Base-by-base conservation (phyloP, 768 basidiomycete genomes). In the Porphyrellus cyaneotinctus region DNA sequence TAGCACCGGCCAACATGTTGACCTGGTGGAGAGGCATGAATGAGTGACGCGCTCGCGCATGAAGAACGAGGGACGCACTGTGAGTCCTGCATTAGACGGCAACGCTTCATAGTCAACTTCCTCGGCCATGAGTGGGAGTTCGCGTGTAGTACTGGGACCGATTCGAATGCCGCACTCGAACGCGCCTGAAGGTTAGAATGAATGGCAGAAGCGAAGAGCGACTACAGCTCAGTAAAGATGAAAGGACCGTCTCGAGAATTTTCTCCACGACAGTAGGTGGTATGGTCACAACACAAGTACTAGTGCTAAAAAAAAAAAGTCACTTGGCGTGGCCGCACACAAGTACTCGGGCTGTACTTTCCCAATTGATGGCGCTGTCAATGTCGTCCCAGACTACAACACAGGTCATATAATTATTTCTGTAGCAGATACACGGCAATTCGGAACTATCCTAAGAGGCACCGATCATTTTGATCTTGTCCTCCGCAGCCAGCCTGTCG, bases 1-100 rank as follows among this genome's bases (percentile, higher is more conserved):
- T 75, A 47, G 94, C 94, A 56, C 97, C 97, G 22, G 97, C 97
- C 63, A 93, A 72, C 97, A 98, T 98, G 72, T 94, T 95, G 54
- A 97, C 91, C 89, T 91, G 51, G 54, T 46, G 26, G 41, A 15
- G 50, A 15, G 30, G 3, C 49, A 54, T 43, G 49, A 43, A 52
- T 66, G 52, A 44, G 49, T 38, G 52, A 61, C 50, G 43, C 47
- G 52, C 62, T 48, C 57, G 39, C 50, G 43, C 49, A 47, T 7
- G 26, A 46, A 33, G 45, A 17, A 35, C 26, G 42, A 45, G 43
- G 43, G 47, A 47, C 61, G 60, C 62, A 89, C 88, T 23, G 82
- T 83, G 62, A 93, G 80, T 43, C 90, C 87, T 36, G 88, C 85
- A 72, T 90, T 90, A 9, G 83, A 79, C 49, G 88, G 85, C 46